Conservation (phyloP, 257 asterid genomes). For the Vinca minor region DNA sequence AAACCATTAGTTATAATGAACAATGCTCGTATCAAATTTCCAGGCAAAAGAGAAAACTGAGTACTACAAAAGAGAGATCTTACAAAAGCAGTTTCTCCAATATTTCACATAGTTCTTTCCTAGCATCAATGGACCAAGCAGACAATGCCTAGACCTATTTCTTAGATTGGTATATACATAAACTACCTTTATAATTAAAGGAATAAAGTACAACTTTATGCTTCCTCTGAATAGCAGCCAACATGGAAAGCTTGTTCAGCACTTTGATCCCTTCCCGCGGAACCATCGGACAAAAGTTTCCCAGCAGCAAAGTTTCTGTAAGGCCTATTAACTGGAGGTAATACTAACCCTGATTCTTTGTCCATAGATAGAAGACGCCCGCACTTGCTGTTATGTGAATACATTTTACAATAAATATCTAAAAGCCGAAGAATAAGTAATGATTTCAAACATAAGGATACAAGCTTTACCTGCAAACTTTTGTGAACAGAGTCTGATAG, state of each 20-base stretch:
- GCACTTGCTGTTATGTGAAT: slow-evolving; percentile 52
- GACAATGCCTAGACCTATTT: not conserved
- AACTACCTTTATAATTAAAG: not conserved
- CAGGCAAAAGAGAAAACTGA: not conserved
- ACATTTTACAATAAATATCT: slow-evolving; percentile 7
- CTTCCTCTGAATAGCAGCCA: slow-evolving; percentile 51
- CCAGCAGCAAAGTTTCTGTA: slow-evolving; percentile 37
- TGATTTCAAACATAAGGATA: not conserved
- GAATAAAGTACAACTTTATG: slow-evolving; percentile 14
- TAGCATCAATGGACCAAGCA: not conserved
- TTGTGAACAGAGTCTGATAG: slow-evolving; percentile 59
- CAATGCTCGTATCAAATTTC: too few species aligned
- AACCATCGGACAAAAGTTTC: slow-evolving; percentile 24
- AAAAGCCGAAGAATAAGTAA: not conserved
- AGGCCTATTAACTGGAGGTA: slow-evolving; percentile 75
- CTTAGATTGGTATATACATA: not conserved
- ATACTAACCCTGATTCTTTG: slow-evolving; percentile 56
- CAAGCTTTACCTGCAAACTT: slow-evolving; percentile 59
- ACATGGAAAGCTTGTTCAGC: slow-evolving; percentile 57
- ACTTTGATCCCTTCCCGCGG: slow-evolving; percentile 25
- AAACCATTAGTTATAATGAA: too few species aligned
- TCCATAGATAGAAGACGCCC: slow-evolving; percentile 68
- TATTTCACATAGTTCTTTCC: not conserved
- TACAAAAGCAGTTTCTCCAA: not conserved
- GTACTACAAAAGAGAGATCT: not conserved